Evolutionary conservation across 1,284 basidiomycete species (phyloP), one percentile per base, ranked within the genome.

Genomic region (Ustilago tritici): DNA sequence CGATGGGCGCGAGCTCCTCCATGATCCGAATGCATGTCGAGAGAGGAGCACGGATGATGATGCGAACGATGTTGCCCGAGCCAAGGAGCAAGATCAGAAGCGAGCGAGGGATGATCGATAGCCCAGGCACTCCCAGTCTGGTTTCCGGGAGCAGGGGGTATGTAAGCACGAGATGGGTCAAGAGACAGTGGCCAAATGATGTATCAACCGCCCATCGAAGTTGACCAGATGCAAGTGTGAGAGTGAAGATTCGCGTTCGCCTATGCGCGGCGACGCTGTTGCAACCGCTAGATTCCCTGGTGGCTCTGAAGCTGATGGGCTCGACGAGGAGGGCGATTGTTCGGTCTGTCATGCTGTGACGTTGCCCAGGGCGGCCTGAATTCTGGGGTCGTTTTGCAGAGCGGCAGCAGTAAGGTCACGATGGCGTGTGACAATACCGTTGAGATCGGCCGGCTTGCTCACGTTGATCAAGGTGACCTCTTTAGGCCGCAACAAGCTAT

Each of bases 121-220:
- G 49, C 2, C 65, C 75, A 1, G 70, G 70, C 3, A 59, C 59
- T n/a, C 70, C 75, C 3, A 58, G 56, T 14, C 56, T 19, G 5
- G 56, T 41, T 9, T 65, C 64, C 12, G 74, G 69, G 2, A 67
- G 32, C 1, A 52, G 10, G 1, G 75, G 75, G 31, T 65, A n/a
- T 9, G 70, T 77, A 36, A 77, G 64, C n/a, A 77, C 70, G n/a
- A 77, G 49, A 35, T 73, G 70, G 5, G 67, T 77, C 31, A 77
- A 55, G 70, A 64, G 4, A 73, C 55, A 5, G 67, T 63, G 3
- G 67, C 75, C 15, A 77, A 32, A 15, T 72, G 75, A 50, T 77
- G 70, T n/a, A 77, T 58, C 34, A 77, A 35, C 4, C 70, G 75
- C 4, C 66, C 67, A 38, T 77, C 69, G 19, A 77, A 77, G 40